Conservation (phyloP, 306 rosid species). For the Astragalus membranaceus region DNA sequence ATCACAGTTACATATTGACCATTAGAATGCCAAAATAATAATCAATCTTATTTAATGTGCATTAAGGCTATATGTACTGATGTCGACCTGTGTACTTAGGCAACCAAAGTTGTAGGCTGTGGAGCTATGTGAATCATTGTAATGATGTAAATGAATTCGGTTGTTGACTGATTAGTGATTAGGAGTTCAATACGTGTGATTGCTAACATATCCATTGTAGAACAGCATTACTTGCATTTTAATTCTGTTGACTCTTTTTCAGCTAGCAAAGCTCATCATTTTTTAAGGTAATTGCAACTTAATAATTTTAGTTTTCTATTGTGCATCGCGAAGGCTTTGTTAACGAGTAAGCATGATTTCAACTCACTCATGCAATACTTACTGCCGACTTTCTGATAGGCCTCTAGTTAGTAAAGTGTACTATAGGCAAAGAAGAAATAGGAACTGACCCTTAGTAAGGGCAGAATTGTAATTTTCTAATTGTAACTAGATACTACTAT, state of each 20-base stretch:
- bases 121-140: constrained; percentile 18
- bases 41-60: neutral
- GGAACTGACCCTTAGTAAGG: too few species aligned
- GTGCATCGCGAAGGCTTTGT: neutral
- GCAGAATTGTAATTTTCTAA: too few species aligned
- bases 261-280: neutral
- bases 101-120: neutral
- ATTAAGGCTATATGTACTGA: constrained; percentile 8
- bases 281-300: too few species aligned
- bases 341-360: neutral
- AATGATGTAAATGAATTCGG: constrained; percentile 25
- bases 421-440: too few species aligned
- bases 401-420: too few species aligned
- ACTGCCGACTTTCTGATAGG: neutral
- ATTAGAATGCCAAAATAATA: constrained; percentile 18
- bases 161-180: neutral
- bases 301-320: neutral
- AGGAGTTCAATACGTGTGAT: neutral
- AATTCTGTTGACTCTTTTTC: neutral
- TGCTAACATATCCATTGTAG: neutral
- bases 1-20: constrained; percentile 43
- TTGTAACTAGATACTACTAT: too few species aligned
- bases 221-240: neutral
- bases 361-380: neutral
- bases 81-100: neutral